These are phyloP conservation scores for Rhodotorula taiwanensis DNA, from an alignment of 768 basidiomycete genomes.

Conservation along the genomic window DNA sequence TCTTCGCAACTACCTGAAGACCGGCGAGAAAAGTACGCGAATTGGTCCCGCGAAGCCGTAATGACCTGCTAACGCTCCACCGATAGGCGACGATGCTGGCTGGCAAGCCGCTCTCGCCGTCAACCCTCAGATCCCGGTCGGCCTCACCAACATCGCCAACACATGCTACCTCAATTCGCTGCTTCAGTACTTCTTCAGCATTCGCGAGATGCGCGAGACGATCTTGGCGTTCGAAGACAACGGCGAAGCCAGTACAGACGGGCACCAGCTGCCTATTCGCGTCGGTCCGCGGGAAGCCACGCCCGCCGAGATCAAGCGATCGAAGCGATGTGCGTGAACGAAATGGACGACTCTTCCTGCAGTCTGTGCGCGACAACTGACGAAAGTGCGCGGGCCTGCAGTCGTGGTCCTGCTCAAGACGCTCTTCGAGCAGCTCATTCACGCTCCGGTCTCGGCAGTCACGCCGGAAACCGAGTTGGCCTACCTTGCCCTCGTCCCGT, in stretches of 20 bases:
- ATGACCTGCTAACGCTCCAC: neutral
- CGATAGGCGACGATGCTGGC: slow-evolving; percentile 16
- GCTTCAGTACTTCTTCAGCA: slow-evolving; percentile 92
- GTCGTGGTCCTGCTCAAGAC: slow-evolving; percentile 73
- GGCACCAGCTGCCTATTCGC: slow-evolving; percentile 58
- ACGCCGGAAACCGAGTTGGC: slow-evolving; percentile 80
- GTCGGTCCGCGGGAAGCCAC: slow-evolving; percentile 83
- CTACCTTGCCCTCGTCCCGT: slow-evolving; percentile 82
- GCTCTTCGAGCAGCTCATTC: slow-evolving; percentile 70
- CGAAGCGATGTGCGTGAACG: slow-evolving; percentile 63
- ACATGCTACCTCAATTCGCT: slow-evolving; percentile 96
- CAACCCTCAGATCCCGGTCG: slow-evolving; percentile 64
- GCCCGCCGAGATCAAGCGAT: slow-evolving; percentile 69
- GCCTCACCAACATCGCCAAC: slow-evolving; percentile 55
- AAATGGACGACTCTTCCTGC: neutral
- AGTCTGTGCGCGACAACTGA: slow-evolving; percentile 7
- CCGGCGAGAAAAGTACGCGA: slow-evolving; percentile 72
- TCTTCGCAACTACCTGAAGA: slow-evolving; percentile 58
- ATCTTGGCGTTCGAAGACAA: slow-evolving; percentile 60
- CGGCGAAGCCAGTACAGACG: slow-evolving; percentile 60
- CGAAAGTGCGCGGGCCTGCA: slow-evolving; percentile 44
- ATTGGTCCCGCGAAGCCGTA: neutral
- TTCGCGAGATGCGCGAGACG: slow-evolving; percentile 74
- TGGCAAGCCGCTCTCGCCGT: slow-evolving; percentile 4
- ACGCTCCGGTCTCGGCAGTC: slow-evolving; percentile 58